phyloP scores from a whole-genome alignment of 2,329 filamentous ascomycete genomes.

The Aspergillus sp. region DNA sequence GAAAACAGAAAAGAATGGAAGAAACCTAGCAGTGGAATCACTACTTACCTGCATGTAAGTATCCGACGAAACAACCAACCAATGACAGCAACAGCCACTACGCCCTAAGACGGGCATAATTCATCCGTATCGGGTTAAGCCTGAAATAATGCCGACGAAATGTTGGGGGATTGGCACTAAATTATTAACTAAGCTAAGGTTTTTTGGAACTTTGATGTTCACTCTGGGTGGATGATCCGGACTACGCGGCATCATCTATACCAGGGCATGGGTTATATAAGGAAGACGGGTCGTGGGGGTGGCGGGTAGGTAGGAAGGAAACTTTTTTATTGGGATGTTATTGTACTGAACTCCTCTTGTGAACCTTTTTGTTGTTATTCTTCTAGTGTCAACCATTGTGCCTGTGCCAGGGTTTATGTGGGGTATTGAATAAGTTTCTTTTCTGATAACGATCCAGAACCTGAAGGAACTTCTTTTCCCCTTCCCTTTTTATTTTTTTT shows the following conservation, averaged over 20 bases:
- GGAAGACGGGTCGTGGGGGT: too few species aligned
- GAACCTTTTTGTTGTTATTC: too few species aligned
- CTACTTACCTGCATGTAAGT: not conserved
- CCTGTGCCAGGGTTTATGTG: not conserved
- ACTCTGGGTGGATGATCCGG: slow-evolving; percentile 34
- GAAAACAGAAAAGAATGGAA: slow-evolving; percentile 3
- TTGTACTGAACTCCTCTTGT: not conserved
- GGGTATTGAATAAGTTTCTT: not conserved
- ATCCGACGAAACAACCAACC: too few species aligned
- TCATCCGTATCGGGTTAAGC: slow-evolving; percentile 21
- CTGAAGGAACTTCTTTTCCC: not conserved
- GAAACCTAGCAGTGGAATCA: not conserved
- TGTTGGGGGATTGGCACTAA: slow-evolving; percentile 11
- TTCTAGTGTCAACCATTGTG: not conserved
- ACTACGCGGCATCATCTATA: slow-evolving; percentile 50
- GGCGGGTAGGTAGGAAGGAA: too few species aligned
- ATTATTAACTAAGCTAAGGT: too few species aligned
- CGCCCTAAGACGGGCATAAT: slow-evolving; percentile 18
- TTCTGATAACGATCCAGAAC: not conserved
- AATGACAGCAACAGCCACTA: too few species aligned
- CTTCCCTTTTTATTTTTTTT: not conserved
- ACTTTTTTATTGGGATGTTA: too few species aligned
- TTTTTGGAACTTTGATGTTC: not conserved
- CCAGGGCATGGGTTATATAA: slow-evolving; percentile 20
- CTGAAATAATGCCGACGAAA: not conserved